Percentiles rank a stretch among this genome's conserved stretches.
phyloP scores from a whole-genome alignment of 352 stramenopile species.

The Albugo candida region DNA sequence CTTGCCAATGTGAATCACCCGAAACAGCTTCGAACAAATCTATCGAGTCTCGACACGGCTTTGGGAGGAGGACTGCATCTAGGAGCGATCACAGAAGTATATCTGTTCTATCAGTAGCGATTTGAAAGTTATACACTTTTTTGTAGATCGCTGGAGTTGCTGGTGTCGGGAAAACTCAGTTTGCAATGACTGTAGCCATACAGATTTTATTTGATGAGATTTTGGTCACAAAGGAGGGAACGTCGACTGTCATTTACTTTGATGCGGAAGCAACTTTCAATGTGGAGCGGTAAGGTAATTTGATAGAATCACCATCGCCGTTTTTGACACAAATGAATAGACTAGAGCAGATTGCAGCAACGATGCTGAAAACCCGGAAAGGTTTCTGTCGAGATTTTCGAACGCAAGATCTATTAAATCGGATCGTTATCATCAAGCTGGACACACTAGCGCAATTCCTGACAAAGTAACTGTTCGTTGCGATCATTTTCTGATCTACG shows the following conservation, averaged over 20 bases:
- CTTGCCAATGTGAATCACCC: slow-evolving; percentile 46
- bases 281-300: slow-evolving; percentile 22
- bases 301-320: not conserved
- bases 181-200: slow-evolving; percentile 53
- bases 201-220: slow-evolving; percentile 14
- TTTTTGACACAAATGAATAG: slow-evolving; percentile 4
- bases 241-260: slow-evolving; percentile 37
- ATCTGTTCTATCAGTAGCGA: not conserved
- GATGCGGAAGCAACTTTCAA: slow-evolving; percentile 58
- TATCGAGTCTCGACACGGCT: slow-evolving; percentile 35
- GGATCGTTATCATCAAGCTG: slow-evolving; percentile 21
- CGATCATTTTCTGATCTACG: not conserved
- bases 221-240: slow-evolving; percentile 24
- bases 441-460: slow-evolving; percentile 22
- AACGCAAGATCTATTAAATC: slow-evolving; percentile 14
- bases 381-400: not conserved
- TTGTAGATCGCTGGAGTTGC: slow-evolving; percentile 40
- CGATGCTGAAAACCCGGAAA: not conserved
- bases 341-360: slow-evolving; percentile 23
- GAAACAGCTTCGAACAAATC: slow-evolving; percentile 34
- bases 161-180: slow-evolving; percentile 58
- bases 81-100: slow-evolving; percentile 33
- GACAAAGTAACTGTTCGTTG: slow-evolving; percentile 14
- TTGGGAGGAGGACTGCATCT: slow-evolving; percentile 39
- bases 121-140: not conserved